phyloP scores from a whole-genome alignment of 345 rosid genomes.

The Brassica incana region DNA sequence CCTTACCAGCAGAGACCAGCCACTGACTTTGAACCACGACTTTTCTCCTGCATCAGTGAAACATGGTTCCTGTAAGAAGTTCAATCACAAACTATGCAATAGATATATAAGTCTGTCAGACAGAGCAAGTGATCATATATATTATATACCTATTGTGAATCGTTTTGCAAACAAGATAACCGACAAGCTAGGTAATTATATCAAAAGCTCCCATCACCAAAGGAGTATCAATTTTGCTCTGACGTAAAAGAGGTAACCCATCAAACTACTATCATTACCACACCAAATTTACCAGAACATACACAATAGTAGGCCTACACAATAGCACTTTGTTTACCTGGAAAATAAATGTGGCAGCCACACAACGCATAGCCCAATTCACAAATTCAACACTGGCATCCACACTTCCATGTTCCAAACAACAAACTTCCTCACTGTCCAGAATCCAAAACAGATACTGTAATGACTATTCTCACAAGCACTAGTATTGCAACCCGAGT shows the following conservation, averaged over 20 bases:
- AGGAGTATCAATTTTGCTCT: slow-evolving; percentile 73
- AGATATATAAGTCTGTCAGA: background rate
- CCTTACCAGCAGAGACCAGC: slow-evolving; percentile 3
- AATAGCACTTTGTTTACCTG: slow-evolving; percentile 47
- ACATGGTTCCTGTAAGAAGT: background rate
- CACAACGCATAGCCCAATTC: slow-evolving; percentile 81
- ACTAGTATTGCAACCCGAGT: slow-evolving; percentile 63
- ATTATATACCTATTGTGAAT: background rate
- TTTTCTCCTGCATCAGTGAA: background rate
- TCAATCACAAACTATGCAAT: too few relatives aligned
- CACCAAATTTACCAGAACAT: background rate
- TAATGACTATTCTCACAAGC: slow-evolving; percentile 48
- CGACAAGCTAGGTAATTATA: too few relatives aligned
- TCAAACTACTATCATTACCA: background rate
- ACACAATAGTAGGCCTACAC: background rate
- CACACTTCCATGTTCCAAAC: too few relatives aligned
- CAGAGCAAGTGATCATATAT: background rate
- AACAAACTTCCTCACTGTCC: slow-evolving; percentile 69
- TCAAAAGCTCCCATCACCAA: slow-evolving; percentile 47
- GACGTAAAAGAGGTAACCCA: slow-evolving; percentile 29
- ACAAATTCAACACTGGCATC: slow-evolving; percentile 65
- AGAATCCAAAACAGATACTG: slow-evolving; percentile 92
- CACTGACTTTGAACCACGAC: slow-evolving; percentile 4
- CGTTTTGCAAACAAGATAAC: too few relatives aligned
- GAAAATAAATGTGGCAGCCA: slow-evolving; percentile 66